These are phyloP conservation scores for Hansfordia pulvinata DNA, from an alignment of 2,329 filamentous ascomycete genomes.

Conservation along the genomic window DNA sequence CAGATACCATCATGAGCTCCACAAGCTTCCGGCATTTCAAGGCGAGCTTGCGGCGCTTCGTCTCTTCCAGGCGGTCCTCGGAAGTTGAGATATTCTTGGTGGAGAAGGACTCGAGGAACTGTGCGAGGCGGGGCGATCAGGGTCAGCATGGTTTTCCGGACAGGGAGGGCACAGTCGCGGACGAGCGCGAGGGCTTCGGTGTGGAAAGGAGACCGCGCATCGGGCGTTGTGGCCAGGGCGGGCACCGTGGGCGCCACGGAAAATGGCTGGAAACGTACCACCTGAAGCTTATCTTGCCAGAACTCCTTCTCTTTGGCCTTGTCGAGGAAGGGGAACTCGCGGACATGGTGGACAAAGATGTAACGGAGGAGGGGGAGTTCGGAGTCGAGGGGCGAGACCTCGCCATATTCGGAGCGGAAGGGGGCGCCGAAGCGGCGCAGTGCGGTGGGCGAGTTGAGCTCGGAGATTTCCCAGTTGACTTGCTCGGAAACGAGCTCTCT, in stretches of 20 bases:
- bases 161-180: no score
- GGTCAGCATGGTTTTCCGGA: slow-evolving; percentile 1
- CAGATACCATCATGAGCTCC: slow-evolving; percentile 99
- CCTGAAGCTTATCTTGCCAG: slow-evolving; percentile 96
- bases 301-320: slow-evolving; percentile 98
- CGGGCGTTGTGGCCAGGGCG: no score
- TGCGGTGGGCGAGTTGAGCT: slow-evolving; percentile 89
- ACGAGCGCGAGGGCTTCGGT: no score
- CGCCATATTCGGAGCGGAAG: slow-evolving; percentile 83
- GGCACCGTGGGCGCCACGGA: no score
- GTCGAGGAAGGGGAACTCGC: slow-evolving; percentile 95
- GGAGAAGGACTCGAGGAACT: slow-evolving; percentile 96
- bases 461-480: slow-evolving; percentile 77
- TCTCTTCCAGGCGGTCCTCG: slow-evolving; percentile 90
- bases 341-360: slow-evolving; percentile 95
- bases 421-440: slow-evolving; percentile 91
- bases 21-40: slow-evolving; percentile 90
- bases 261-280: slow-evolving; percentile 59
- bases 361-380: slow-evolving; percentile 88
- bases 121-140: slow-evolving; percentile 5
- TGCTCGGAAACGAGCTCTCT: slow-evolving; percentile 86
- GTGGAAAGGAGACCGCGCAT: no score
- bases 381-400: slow-evolving; percentile 85
- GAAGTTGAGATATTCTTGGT: slow-evolving; percentile 95
- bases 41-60: slow-evolving; percentile 84